These are phyloP conservation scores for Rhizopus delemar DNA, from an alignment of 371 early-diverging fungal genomes.

Conservation along the genomic window DNA sequence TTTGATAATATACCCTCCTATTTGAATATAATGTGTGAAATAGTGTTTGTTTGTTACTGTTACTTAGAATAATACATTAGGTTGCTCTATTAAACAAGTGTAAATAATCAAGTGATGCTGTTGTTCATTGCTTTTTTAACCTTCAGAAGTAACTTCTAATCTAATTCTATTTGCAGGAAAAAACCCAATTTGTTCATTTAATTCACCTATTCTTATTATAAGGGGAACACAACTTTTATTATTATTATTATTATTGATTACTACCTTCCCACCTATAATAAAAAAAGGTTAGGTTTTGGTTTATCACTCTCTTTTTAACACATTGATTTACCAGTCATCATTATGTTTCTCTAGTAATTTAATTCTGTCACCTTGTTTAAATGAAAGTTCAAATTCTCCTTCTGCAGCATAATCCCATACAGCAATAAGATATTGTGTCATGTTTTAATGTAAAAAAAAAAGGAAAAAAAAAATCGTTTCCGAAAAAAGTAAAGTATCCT, in stretches of 20 bases:
- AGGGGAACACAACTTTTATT: no score
- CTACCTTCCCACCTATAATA: constrained; percentile 53
- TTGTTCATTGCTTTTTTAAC: not conserved
- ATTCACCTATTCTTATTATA: constrained; percentile 30
- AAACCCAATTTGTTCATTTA: constrained; percentile 51
- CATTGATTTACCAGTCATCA: constrained; percentile 45
- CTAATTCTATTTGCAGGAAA: constrained; percentile 55
- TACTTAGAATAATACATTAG: no score
- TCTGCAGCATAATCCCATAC: constrained; percentile 53
- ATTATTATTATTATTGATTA: not conserved
- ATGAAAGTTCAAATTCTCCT: constrained; percentile 50
- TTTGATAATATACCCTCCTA: no score
- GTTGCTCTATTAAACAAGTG: no score
- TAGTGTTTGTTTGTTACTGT: not conserved
- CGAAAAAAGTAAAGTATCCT: not conserved
- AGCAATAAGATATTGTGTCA: constrained; percentile 48
- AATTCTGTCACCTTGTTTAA: constrained; percentile 49
- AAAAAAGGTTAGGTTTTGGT: not conserved
- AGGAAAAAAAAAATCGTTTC: not conserved
- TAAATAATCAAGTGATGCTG: no score
- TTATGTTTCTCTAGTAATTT: constrained; percentile 51
- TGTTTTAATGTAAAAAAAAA: constrained; percentile 11
- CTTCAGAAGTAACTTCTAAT: constrained; percentile 10
- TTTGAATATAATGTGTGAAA: not conserved
- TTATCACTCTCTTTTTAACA: not conserved